These are phyloP conservation scores for Globisporangium takayamanum DNA, from an alignment of 352 stramenopile species.

Conservation along the genomic window DNA sequence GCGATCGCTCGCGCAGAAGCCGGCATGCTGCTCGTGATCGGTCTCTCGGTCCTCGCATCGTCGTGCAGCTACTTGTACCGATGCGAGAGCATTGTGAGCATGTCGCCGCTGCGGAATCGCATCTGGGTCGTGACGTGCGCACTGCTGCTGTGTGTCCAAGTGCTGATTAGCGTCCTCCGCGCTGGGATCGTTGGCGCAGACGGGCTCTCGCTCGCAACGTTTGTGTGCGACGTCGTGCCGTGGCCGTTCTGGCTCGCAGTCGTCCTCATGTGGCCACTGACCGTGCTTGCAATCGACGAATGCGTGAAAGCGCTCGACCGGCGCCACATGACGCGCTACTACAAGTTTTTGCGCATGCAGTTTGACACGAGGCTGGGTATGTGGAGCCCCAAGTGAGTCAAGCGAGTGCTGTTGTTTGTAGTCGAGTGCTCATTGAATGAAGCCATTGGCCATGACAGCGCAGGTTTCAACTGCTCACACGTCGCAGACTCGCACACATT, in stretches of 20 bases:
- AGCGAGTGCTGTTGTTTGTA: no score
- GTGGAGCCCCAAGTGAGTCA: slow-evolving; percentile 76
- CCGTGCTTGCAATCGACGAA: slow-evolving; percentile 59
- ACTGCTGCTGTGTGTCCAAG: slow-evolving; percentile 39
- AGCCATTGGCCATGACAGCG: no score
- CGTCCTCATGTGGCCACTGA: slow-evolving; percentile 53
- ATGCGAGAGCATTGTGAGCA: slow-evolving; percentile 59
- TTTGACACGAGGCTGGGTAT: slow-evolving; percentile 85
- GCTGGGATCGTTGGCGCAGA: slow-evolving; percentile 43
- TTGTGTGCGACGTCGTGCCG: slow-evolving; percentile 42
- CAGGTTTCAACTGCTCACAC: no score
- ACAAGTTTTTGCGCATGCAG: slow-evolving; percentile 85
- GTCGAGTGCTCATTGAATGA: neutral
- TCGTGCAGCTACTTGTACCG: slow-evolving; percentile 74
- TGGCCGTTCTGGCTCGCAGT: slow-evolving; percentile 48
- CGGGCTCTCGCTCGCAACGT: slow-evolving; percentile 42
- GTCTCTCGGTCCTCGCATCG: slow-evolving; percentile 57
- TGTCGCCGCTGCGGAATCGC: slow-evolving; percentile 65
- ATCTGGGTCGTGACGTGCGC: slow-evolving; percentile 46
- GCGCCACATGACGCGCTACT: slow-evolving; percentile 65
- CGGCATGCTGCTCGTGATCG: slow-evolving; percentile 66
- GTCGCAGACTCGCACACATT: no score
- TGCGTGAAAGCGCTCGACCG: slow-evolving; percentile 69
- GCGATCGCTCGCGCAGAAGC: slow-evolving; percentile 71
- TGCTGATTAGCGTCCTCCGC: slow-evolving; percentile 32